A percentile compares a stretch with the other conserved stretches of the same genome.
Evolutionary conservation across 495 filamentous ascomycete species (phyloP).

Genomic region (Arthonia radiata): DNA sequence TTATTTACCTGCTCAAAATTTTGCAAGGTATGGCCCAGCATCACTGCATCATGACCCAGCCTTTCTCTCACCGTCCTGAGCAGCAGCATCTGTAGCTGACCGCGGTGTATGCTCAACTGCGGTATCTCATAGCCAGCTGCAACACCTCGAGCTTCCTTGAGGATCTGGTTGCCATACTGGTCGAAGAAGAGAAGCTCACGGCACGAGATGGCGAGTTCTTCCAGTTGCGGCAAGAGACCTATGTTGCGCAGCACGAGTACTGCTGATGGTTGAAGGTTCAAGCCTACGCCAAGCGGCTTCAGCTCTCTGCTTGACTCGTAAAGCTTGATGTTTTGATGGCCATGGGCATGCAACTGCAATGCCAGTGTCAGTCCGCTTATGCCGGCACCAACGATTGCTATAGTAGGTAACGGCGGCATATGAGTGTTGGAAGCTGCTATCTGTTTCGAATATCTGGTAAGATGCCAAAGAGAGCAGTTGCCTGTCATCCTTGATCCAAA

Average conservation of each 20-base stretch:
- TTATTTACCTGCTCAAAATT: slow-evolving; percentile 2
- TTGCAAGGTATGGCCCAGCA: slow-evolving; percentile 1
- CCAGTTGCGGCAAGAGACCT: slow-evolving; percentile 3
- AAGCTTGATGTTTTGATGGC: slow-evolving; percentile 4
- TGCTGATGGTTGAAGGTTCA: slow-evolving; percentile 6
- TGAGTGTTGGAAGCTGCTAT: too few relatives aligned
- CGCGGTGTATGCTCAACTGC: slow-evolving; percentile 4
- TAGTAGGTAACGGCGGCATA: too few relatives aligned
- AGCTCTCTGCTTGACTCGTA: slow-evolving; percentile 3
- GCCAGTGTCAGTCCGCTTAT: slow-evolving; percentile 5
- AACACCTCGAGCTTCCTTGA: slow-evolving; percentile 3
- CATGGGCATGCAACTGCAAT: slow-evolving; percentile 4
- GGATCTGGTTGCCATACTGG: slow-evolving; percentile 5
- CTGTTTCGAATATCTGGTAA: too few relatives aligned
- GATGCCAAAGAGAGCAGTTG: too few relatives aligned
- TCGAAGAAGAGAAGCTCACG: slow-evolving; percentile 6
- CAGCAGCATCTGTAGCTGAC: slow-evolving; percentile 4
- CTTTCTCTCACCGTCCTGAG: slow-evolving; percentile 3
- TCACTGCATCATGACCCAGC: slow-evolving; percentile 1
- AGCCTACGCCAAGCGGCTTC: slow-evolving; percentile 5
- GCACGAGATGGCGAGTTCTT: slow-evolving; percentile 4
- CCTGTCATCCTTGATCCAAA: too few relatives aligned
- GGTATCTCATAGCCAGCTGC: slow-evolving; percentile 2
- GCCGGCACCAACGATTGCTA: slow-evolving; percentile 8
- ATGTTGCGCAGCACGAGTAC: slow-evolving; percentile 6